These are phyloP conservation scores for Trifolium fragiferum DNA, from an alignment of 306 rosid species.

Conservation along the genomic window DNA sequence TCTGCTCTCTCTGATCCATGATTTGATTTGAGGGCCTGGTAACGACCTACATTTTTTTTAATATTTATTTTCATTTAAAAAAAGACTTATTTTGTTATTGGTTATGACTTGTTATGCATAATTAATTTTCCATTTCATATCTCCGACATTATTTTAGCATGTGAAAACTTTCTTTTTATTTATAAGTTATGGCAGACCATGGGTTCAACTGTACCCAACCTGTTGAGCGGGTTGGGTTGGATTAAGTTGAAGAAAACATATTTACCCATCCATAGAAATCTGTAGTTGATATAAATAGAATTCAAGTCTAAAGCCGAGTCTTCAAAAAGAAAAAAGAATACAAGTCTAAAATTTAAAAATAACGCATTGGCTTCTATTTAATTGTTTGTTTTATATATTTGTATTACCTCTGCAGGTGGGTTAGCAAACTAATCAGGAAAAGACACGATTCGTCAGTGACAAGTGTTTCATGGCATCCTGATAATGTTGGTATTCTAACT, in stretches of 20 bases:
- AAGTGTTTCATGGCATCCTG: constrained; percentile 94
- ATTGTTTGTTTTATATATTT: constrained; percentile 15
- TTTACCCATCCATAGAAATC: neutral
- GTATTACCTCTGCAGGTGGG: constrained; percentile 78
- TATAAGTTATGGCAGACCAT: neutral
- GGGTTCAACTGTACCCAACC: constrained; percentile 7
- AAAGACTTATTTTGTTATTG: constrained; percentile 1
- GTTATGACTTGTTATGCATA: constrained; percentile 16
- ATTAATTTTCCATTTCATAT: constrained; percentile 30
- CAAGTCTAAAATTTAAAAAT: constrained; percentile 15
- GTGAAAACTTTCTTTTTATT: neutral
- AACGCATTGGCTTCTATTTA: constrained; percentile 15
- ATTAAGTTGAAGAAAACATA: constrained; percentile 13
- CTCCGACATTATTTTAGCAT: constrained; percentile 1
- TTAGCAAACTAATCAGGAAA: constrained; percentile 95
- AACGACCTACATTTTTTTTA: neutral
- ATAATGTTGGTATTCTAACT: constrained; percentile 67
- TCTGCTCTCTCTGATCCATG: neutral
- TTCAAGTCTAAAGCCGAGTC: neutral
- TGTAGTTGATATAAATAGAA: constrained; percentile 19
- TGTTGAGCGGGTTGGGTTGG: neutral
- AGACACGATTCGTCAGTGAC: constrained; percentile 93
- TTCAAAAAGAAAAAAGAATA: neutral
- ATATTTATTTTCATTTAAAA: too few species aligned
- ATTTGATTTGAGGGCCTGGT: constrained; percentile 21